Evolutionary conservation across 2,329 filamentous ascomycete genomes (phyloP).

Genomic region (Aciculosporium take): DNA sequence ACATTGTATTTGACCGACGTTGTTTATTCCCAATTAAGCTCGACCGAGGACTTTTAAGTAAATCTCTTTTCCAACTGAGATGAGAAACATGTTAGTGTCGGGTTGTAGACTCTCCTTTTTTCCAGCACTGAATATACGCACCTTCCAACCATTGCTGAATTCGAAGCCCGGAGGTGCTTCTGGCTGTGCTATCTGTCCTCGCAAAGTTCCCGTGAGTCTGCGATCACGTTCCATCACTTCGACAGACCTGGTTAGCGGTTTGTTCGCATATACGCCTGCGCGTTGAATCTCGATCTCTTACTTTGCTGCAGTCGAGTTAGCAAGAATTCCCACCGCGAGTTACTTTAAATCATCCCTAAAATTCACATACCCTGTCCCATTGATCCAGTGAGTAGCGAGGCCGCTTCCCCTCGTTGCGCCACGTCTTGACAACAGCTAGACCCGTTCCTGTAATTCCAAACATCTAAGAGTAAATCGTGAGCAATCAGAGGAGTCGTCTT

Average conservation of each 20-base stretch:
- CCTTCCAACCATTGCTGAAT: conserved; percentile 50
- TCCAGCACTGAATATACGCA: conserved; percentile 18
- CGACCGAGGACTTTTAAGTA: conserved; percentile 18
- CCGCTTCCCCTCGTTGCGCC: conserved; percentile 47
- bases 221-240: conserved; percentile 53
- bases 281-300: conserved; percentile 17
- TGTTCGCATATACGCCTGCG: conserved; percentile 3
- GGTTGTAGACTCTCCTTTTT: not conserved
- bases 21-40: conserved; percentile 1
- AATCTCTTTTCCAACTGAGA: conserved; percentile 39
- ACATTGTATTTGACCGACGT: conserved; percentile 6
- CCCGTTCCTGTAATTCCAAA: conserved; percentile 47
- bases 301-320: conserved; percentile 36
- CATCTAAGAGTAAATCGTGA: conserved; percentile 33
- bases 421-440: conserved; percentile 39
- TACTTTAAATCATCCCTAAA: not conserved
- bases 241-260: not conserved
- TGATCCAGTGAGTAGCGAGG: conserved; percentile 45
- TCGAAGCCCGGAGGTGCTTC: conserved; percentile 46
- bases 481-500: not conserved
- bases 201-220: conserved; percentile 42
- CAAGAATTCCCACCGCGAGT: not conserved
- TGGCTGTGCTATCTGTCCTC: conserved; percentile 43
- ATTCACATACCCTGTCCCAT: conserved; percentile 44
- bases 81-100: conserved; percentile 2